A percentile compares a stretch with the other conserved stretches of the same genome.
These are phyloP conservation scores for Penicillium verhagenii DNA, from an alignment of 495 filamentous ascomycete genomes.

Conservation along the genomic window DNA sequence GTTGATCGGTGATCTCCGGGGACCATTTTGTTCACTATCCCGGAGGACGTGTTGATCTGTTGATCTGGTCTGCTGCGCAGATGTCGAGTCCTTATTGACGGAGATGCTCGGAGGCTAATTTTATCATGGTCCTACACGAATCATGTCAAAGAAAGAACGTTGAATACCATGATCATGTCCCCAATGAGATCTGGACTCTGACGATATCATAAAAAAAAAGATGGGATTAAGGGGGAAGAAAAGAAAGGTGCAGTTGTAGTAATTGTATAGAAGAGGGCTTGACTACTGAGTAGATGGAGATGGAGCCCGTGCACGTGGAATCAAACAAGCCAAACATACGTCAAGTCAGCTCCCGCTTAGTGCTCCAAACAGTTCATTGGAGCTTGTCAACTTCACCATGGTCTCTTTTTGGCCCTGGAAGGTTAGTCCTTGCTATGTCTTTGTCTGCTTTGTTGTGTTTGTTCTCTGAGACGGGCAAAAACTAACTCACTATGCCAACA, in stretches of 20 bases:
- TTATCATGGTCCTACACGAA: no score
- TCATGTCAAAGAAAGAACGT: no score
- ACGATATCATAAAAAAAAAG: no score
- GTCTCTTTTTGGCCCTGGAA: slow-evolving; percentile 82
- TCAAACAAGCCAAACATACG: background rate
- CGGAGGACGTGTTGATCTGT: background rate
- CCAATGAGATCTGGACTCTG: no score
- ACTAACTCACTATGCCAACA: slow-evolving; percentile 30
- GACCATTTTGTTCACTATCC: background rate
- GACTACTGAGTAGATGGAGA: background rate
- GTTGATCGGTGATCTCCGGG: background rate
- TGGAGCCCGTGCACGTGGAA: background rate
- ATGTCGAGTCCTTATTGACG: background rate
- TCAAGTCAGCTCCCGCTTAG: background rate
- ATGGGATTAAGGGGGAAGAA: no score
- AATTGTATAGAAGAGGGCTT: background rate
- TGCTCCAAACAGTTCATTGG: background rate
- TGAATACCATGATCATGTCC: no score
- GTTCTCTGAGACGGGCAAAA: no score
- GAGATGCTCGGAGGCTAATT: no score
- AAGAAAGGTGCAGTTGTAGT: no score
- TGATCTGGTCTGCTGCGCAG: background rate
- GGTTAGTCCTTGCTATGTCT: slow-evolving; percentile 38
- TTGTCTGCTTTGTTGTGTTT: background rate
- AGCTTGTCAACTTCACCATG: slow-evolving; percentile 52